Evolutionary conservation across 2,329 filamentous ascomycete species (phyloP).

Genomic region (Fusarium sp.): DNA sequence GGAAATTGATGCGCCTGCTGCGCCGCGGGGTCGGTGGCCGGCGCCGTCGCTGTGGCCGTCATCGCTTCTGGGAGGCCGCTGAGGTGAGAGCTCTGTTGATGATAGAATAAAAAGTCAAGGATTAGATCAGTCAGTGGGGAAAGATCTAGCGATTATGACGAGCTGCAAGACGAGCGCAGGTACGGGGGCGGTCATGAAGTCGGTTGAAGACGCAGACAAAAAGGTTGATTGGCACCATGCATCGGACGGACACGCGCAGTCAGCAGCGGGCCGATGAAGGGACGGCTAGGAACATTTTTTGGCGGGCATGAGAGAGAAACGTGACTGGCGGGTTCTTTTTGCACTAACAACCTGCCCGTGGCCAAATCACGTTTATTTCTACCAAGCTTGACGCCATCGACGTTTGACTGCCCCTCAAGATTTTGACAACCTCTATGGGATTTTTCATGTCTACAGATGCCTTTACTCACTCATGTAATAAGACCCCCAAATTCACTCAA

Average conservation of each 20-base stretch:
- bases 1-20: slow-evolving; percentile 50
- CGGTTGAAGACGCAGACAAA: slow-evolving; percentile 16
- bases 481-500: not conserved
- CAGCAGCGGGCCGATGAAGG: slow-evolving; percentile 30
- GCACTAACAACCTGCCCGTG: slow-evolving; percentile 9
- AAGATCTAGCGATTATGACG: slow-evolving; percentile 28
- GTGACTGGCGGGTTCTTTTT: slow-evolving; percentile 22
- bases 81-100: slow-evolving; percentile 6
- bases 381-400: slow-evolving; percentile 6
- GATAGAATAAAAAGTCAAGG: slow-evolving; percentile 1
- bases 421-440: not conserved
- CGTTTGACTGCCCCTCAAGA: slow-evolving; percentile 14
- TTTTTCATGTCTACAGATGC: not conserved
- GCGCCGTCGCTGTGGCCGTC: slow-evolving; percentile 21
- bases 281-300: slow-evolving; percentile 26
- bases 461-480: not conserved
- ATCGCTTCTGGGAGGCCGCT: slow-evolving; percentile 5
- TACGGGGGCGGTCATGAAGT: slow-evolving; percentile 37
- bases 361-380: slow-evolving; percentile 31
- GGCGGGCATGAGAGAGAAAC: slow-evolving; percentile 18
- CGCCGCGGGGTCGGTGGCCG: slow-evolving; percentile 31
- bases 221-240: slow-evolving; percentile 22
- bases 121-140: slow-evolving; percentile 11
- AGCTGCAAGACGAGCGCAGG: slow-evolving; percentile 39
- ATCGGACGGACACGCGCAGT: slow-evolving; percentile 13